Percentiles rank a stretch among this genome's conserved stretches.
Evolutionary conservation across 139 green algal genomes (phyloP).

Genomic region (Bryopsis sp.): DNA sequence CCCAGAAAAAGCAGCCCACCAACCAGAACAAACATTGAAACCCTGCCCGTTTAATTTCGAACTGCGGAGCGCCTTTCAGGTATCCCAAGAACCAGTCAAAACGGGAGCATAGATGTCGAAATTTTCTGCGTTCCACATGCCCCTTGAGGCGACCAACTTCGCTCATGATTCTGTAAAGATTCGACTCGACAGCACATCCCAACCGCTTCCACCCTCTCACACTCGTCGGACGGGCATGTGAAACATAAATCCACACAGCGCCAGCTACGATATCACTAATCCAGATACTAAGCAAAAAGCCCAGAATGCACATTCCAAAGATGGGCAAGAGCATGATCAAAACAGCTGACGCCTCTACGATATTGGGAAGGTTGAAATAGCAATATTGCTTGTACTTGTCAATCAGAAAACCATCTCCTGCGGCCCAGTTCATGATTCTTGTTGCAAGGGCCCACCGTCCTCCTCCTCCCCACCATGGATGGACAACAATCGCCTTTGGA

Average conservation of each 20-base stretch:
- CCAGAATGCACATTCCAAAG: not conserved
- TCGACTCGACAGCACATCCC: not conserved
- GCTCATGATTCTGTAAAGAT: not conserved
- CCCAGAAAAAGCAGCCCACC: too few relatives aligned
- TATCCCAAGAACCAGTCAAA: not conserved
- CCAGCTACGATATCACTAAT: not conserved
- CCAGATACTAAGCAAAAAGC: too few relatives aligned
- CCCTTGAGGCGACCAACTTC: not conserved
- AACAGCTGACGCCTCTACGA: not conserved
- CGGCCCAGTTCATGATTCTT: not conserved
- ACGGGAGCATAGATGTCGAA: not conserved
- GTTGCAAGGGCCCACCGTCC: not conserved
- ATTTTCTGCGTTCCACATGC: not conserved
- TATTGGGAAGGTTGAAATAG: not conserved
- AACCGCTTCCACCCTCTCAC: not conserved
- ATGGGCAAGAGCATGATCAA: not conserved
- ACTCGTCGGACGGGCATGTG: not conserved
- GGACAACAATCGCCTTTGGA: not conserved
- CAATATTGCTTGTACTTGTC: not conserved
- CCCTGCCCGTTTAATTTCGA: not conserved
- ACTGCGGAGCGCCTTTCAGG: not conserved
- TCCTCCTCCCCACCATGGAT: not conserved
- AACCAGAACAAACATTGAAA: too few relatives aligned
- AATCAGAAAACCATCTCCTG: not conserved
- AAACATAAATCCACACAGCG: not conserved